Base-by-base conservation (phyloP, 768 basidiomycete genomes). In the Daedalea quercina region DNA sequence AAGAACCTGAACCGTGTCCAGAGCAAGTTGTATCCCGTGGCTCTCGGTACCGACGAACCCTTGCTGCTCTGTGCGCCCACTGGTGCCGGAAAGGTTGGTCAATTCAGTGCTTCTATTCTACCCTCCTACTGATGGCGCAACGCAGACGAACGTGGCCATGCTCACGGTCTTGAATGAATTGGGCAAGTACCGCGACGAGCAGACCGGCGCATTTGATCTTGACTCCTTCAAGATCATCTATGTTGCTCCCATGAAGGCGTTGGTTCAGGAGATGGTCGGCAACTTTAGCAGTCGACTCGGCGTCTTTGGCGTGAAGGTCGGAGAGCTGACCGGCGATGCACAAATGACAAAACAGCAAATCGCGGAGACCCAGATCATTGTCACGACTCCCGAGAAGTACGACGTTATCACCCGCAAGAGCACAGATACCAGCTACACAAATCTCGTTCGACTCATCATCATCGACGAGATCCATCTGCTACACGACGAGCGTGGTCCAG, bases 321-420 rank as follows among this genome's bases (percentile, higher is more conserved):
- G 90, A 25, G 96, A 99, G 68, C 78, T 99, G 51, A 99, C 96
- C 1, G 96, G 96, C 23, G 96, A 99, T 67, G 81, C 91, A 24
- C 94, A 97, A 76, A 90, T 98, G 81, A 99, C 94, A 50, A 99
- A 98, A 67, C 85, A 90, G 56, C 95, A 98, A 68, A 97, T 98
- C 50, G 72, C 93, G 9, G 94, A 94, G 64, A 96, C 95, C 0
- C 94, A 98, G 65, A 91, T 99, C 64, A 97, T 98, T 68, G 94
- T 98, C 57, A 96, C 94, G 0, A 98, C 96, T 0, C 96, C 95
- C 0, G 96, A 99, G 72, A 98, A 99, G 68, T 99, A 93, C 92
- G 95, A 99, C 60, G 96, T 99, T 63, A 95, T 99, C 66, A 98
- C 95, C 4, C 87, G 96, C 61, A 99, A 99, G 74, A 90, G 85